A percentile compares a stretch with the other conserved stretches of the same genome.
Conservation (phyloP, 106 monocot genomes). For the Xerophyta viscosa region DNA sequence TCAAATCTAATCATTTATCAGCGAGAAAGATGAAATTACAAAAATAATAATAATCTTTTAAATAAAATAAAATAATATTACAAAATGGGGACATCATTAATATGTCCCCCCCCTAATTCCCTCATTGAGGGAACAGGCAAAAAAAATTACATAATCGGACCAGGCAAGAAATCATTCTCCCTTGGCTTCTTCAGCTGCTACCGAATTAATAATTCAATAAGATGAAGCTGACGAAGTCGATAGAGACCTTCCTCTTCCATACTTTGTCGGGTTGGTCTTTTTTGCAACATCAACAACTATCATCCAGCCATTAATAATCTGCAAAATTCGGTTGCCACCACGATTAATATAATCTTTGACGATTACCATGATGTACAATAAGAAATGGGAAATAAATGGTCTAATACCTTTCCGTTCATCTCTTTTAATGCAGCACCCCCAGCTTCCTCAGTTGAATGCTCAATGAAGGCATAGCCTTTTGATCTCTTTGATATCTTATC, state of each 20-base stretch:
- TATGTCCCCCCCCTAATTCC: neutral
- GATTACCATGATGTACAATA: too few relatives aligned
- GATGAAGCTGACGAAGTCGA: slow-evolving; percentile 10
- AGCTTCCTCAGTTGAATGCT: slow-evolving; percentile 86
- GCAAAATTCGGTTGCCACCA: too few relatives aligned
- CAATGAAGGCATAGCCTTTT: slow-evolving; percentile 91
- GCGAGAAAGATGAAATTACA: too few relatives aligned
- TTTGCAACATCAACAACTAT: slow-evolving; percentile 90
- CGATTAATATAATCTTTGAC: too few relatives aligned
- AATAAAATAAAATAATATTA: too few relatives aligned
- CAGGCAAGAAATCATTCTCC: slow-evolving; percentile 40
- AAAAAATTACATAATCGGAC: slow-evolving; percentile 26
- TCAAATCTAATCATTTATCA: too few relatives aligned
- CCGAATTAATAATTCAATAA: neutral
- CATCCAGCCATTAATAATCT: slow-evolving; percentile 99
- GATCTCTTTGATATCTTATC: slow-evolving; percentile 98
- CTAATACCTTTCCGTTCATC: slow-evolving; percentile 96
- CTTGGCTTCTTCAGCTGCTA: neutral
- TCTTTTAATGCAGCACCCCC: slow-evolving; percentile 70
- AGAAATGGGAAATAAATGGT: too few relatives aligned
- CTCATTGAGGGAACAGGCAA: neutral
- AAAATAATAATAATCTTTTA: too few relatives aligned
- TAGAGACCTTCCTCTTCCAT: slow-evolving; percentile 11
- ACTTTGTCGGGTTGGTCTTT: slow-evolving; percentile 44
- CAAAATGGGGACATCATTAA: too few relatives aligned